Evolutionary conservation across 179 eudicot species (phyloP), one percentile per base, ranked within the genome.

Genomic region (Silene coronaria): DNA sequence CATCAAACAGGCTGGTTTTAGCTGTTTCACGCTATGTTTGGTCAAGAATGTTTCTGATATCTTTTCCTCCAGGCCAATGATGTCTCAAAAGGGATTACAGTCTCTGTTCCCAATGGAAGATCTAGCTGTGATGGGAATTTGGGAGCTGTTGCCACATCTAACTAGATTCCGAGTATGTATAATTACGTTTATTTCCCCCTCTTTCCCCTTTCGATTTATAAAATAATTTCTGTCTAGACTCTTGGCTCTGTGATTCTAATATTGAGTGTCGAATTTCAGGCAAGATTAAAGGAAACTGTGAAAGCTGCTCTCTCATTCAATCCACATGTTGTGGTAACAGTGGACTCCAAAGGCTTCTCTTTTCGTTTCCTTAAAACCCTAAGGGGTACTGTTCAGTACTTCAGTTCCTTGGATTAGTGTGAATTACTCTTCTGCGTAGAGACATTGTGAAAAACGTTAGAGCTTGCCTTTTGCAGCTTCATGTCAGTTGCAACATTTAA

Each of bases 321-420:
- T 75, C 97, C 97, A 69, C 97, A 95, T 77, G 95, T 82, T 71
- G 91, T 92, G 57, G 87, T 95, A 70, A 95, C 97, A 48, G 91
- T 95, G 77, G 97, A 95, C 80, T 82, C 97, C 9, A 95, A 95
- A 80, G 99, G 97, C 16, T 95, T 95, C 89, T 89, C 97, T 57
- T 95, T 95, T 75, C 93, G 96, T 53, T 83, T 92, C 72, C 84
- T 95, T 48, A 88, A 89, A 81, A 82, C 88, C 68, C 75, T 94
- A 55, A 78, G 92, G 42, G 96, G 98, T 94, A 90, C 63, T 78
- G 36, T 71, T 21, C 59, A 62, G 36, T 71, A 55, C 38, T 68
- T 24, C 59, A 62, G 36, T 71, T 65, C 30, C 24, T 69, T 59
- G 69, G 78, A 71, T 55, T 71, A 38, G 34, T 75, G 71, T n/a